Percentiles rank a stretch among this genome's conserved stretches.
Evolutionary conservation across 2,329 filamentous ascomycete species (phyloP).

Genomic region (Botryotinia calthae): DNA sequence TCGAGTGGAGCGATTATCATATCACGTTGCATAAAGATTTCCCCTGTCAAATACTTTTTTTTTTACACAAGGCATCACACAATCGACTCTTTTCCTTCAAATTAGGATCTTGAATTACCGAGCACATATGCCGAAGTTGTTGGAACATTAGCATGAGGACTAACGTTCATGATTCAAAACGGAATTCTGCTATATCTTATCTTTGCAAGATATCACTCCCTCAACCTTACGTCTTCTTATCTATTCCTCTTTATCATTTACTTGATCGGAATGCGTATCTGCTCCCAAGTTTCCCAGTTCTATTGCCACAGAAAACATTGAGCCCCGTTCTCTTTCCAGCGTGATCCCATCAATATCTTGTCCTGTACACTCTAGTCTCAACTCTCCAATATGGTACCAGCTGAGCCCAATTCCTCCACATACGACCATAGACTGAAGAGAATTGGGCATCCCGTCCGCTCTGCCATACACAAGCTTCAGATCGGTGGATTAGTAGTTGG

Average conservation of each 20-base stretch:
- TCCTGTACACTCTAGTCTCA: background rate
- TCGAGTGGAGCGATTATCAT: background rate
- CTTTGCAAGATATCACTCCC: too few relatives aligned
- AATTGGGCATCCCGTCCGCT: slow-evolving; percentile 7
- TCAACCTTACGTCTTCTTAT: background rate
- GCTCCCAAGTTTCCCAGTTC: background rate
- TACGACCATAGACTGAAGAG: slow-evolving; percentile 12
- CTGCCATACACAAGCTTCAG: slow-evolving; percentile 1
- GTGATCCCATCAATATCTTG: background rate
- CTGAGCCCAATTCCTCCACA: fast-evolving
- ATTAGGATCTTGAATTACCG: background rate
- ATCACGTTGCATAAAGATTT: background rate
- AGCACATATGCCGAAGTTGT: background rate
- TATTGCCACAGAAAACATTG: background rate
- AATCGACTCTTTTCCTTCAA: background rate
- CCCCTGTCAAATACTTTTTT: background rate
- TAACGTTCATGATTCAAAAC: too few relatives aligned
- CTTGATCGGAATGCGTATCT: background rate
- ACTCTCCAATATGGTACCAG: background rate
- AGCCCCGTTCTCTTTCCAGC: background rate
- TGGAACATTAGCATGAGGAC: background rate
- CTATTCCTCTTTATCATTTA: background rate
- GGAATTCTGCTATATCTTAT: too few relatives aligned
- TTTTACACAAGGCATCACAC: background rate
- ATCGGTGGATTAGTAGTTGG: slow-evolving; percentile 1